Percentiles rank a stretch among this genome's conserved stretches.
phyloP scores from a whole-genome alignment of 2,329 filamentous ascomycete genomes.

The Alternaria sp. region DNA sequence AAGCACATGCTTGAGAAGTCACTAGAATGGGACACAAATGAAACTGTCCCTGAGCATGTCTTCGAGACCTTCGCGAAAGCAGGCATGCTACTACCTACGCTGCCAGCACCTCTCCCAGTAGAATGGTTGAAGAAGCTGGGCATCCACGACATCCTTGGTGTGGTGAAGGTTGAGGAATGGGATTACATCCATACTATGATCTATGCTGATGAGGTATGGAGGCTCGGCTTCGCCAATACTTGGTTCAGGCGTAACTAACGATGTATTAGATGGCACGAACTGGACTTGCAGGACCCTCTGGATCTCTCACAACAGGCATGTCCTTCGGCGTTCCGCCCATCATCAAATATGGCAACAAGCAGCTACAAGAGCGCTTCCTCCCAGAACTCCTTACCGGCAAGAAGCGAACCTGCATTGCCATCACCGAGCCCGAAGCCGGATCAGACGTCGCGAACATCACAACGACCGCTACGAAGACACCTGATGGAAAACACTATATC shows the following conservation, averaged over 20 bases:
- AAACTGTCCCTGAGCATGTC: constrained; percentile 69
- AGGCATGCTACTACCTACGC: constrained; percentile 74
- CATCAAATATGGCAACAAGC: constrained; percentile 69
- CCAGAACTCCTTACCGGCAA: constrained; percentile 72
- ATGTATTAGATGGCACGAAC: constrained; percentile 65
- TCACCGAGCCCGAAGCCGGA: constrained; percentile 79
- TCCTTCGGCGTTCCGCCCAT: constrained; percentile 77
- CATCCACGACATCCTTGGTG: constrained; percentile 71
- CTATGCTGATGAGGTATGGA: constrained; percentile 69
- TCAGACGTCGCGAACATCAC: constrained; percentile 77
- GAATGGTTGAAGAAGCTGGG: constrained; percentile 71
- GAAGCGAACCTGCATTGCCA: constrained; percentile 77
- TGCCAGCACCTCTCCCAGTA: constrained; percentile 74
- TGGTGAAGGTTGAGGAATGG: constrained; percentile 75
- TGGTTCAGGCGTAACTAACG: neutral
- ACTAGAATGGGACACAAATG: constrained; percentile 74
- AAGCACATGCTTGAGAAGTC: constrained; percentile 69
- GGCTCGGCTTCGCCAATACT: neutral
- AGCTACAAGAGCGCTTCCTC: constrained; percentile 73
- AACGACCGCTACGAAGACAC: constrained; percentile 69
- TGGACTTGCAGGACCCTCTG: constrained; percentile 70
- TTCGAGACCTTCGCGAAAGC: constrained; percentile 70
- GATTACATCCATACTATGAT: constrained; percentile 76
- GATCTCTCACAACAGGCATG: constrained; percentile 74
- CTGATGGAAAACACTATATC: constrained; percentile 72